phyloP scores from a whole-genome alignment of 73 alveolate species.

The Durusdinium trenchii region DNA sequence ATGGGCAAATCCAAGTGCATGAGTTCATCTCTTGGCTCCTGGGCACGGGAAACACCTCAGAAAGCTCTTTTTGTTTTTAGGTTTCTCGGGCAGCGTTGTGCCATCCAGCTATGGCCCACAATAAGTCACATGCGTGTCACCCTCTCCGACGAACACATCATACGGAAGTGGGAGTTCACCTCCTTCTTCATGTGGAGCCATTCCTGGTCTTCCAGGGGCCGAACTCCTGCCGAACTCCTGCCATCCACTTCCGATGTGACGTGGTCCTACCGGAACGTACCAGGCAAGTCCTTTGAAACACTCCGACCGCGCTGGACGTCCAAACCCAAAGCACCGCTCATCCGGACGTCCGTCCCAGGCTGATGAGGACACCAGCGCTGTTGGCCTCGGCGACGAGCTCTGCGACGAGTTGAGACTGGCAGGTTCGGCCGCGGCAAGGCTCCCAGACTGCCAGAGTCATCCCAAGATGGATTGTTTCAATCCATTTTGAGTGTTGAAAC shows the following conservation, averaged over 20 bases:
- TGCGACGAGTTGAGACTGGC: background rate
- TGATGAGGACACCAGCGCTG: background rate
- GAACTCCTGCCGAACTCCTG: too few species aligned
- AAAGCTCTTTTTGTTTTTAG: too few species aligned
- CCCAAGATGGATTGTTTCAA: too few species aligned
- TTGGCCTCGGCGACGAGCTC: background rate
- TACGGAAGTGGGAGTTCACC: too few species aligned
- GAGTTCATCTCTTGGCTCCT: conserved; percentile 36
- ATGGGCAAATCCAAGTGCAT: conserved; percentile 26
- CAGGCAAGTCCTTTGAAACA: background rate
- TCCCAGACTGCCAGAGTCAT: too few species aligned
- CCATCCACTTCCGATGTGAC: background rate
- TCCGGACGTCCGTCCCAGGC: background rate
- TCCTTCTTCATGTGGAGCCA: too few species aligned
- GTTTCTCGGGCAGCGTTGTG: too few species aligned
- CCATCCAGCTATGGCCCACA: too few species aligned
- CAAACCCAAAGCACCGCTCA: background rate
- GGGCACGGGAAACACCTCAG: background rate
- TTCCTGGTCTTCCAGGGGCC: too few species aligned
- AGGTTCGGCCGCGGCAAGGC: background rate
- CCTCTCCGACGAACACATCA: too few species aligned
- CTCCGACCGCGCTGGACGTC: background rate
- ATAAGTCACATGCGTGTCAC: too few species aligned
- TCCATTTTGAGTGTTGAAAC: too few species aligned
- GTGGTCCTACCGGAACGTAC: background rate